Percentiles rank a stretch among this genome's conserved stretches.
Conservation (phyloP, 345 rosid species). For the Brassica incana region DNA sequence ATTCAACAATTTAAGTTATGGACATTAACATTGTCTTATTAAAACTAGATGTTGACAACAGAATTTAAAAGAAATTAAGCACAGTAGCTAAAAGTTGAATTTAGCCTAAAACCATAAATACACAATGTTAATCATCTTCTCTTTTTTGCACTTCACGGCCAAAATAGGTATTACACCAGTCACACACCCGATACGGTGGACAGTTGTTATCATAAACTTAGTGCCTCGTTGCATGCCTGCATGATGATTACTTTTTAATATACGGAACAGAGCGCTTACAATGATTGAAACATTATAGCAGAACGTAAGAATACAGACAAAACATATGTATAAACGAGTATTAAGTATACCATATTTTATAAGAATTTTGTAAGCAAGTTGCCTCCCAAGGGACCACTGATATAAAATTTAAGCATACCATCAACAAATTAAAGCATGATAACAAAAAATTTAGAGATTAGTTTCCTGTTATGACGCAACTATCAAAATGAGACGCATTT, state of each 20-base stretch:
- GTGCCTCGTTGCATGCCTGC: constrained; percentile 20
- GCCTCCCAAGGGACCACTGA: not conserved
- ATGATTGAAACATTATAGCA: constrained; percentile 5
- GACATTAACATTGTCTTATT: not conserved
- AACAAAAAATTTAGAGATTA: not conserved
- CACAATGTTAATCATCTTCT: not conserved
- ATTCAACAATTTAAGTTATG: not conserved
- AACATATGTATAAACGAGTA: not conserved
- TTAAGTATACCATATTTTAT: not conserved
- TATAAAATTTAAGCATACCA: not conserved
- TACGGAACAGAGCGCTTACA: not conserved
- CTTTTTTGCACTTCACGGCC: not conserved
- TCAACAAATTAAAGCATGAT: not conserved
- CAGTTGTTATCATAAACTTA: constrained; percentile 22
- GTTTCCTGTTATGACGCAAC: not conserved
- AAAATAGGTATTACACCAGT: constrained; percentile 5
- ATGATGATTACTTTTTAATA: constrained; percentile 16
- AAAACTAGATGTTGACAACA: not conserved
- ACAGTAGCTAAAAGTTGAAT: not conserved
- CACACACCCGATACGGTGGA: not conserved
- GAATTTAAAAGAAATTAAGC: not conserved
- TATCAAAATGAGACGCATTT: not conserved
- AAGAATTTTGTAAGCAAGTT: constrained; percentile 2
- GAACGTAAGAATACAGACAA: not conserved
- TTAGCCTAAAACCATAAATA: not conserved